Conservation (phyloP, 1,139 yeast species). For the Arxiozyma slooffiae region DNA sequence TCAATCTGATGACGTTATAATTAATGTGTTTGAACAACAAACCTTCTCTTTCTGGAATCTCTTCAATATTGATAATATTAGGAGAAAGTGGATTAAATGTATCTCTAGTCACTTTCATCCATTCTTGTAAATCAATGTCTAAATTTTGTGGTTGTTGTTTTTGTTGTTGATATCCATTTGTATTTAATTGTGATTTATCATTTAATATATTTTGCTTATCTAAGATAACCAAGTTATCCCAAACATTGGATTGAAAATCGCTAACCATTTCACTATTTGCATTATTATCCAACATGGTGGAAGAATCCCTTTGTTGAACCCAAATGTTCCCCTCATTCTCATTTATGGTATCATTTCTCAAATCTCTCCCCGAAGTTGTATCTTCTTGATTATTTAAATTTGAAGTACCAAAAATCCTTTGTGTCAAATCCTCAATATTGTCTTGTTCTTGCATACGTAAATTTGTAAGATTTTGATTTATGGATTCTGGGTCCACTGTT, state of each 20-base stretch:
- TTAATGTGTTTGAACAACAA: slow-evolving; percentile 81
- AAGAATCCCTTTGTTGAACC: too few relatives aligned
- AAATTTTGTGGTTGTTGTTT: background rate
- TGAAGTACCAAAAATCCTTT: slow-evolving; percentile 2
- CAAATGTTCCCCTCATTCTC: too few relatives aligned
- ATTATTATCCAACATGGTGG: background rate
- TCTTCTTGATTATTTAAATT: too few relatives aligned
- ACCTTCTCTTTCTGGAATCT: slow-evolving; percentile 86
- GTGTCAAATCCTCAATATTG: slow-evolving; percentile 1
- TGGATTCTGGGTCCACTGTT: background rate
- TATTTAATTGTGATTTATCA: background rate
- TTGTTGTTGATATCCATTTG: too few relatives aligned
- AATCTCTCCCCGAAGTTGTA: too few relatives aligned
- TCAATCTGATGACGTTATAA: slow-evolving; percentile 55
- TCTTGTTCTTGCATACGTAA: background rate
- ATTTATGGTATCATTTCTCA: too few relatives aligned
- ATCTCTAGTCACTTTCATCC: slow-evolving; percentile 28
- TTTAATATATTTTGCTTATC: background rate
- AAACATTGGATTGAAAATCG: background rate
- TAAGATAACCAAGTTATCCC: background rate
- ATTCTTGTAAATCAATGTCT: slow-evolving; percentile 13
- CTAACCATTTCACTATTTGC: background rate
- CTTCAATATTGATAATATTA: slow-evolving; percentile 57
- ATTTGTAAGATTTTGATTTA: background rate
- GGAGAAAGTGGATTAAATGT: slow-evolving; percentile 45